Evolutionary conservation across 2,329 filamentous ascomycete species (phyloP), one percentile per base, ranked within the genome.

Genomic region (Fonsecaea monophora): DNA sequence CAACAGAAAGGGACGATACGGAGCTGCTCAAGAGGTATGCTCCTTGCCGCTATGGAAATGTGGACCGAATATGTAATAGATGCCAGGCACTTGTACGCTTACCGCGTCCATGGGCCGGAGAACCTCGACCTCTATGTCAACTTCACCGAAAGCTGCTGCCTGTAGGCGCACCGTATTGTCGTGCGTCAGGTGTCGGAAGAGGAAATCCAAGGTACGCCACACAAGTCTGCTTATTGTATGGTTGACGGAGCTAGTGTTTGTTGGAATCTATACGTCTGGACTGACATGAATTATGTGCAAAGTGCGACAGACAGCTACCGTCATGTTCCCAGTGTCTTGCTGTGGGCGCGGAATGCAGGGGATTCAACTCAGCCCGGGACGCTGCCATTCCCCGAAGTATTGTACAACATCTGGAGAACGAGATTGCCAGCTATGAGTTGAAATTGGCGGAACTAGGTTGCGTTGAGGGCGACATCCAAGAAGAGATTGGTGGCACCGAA

Each of bases 301-400:
- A 55, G 34, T 61, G 59, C 37, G 45, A 53, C 34, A 40, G 48
- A 48, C 48, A 34, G 13, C 34, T 61, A 21, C 42, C 59, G 13
- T 45, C 42, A 25, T 53, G 59, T 13, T 35, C 59, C 21, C 42
- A 61, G 32, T 61, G 59, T 34, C 34, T 35, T 4, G 48, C 42
- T 6, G 45, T 54, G 18, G 42, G 42, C 18, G 45, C 35, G 7
- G 59, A 40, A 30, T 53, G 59, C 59, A 58, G 34, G 34, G 55
- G 55, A 35, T 58, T 58, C 55, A 58, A 42, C 10, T 38, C 34
- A 38, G 55, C 37, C 37, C 55, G 37, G 21, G 59, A 21, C 35
- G 59, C 48, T 40, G 59, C 42, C 34, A 40, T 61, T 61, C 59
- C 59, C 21, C 42, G 59, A 61, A 61, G 59, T 21, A 54, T 61